A percentile compares a stretch with the other conserved stretches of the same genome.
Evolutionary conservation across 495 filamentous ascomycete species (phyloP).

Genomic region (Viridothelium virens): DNA sequence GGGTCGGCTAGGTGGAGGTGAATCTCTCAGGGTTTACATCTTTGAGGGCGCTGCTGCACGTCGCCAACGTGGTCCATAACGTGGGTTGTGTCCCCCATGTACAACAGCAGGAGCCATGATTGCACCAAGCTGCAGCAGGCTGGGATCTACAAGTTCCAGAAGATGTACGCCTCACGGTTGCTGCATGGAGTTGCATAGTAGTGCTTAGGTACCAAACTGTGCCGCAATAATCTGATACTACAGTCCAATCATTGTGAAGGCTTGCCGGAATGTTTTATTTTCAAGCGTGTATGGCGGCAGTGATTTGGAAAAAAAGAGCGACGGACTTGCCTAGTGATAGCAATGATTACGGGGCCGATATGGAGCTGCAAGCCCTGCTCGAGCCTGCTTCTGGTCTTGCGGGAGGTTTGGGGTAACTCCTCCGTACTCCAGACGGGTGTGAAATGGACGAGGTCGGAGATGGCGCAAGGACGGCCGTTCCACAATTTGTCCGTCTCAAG

Average conservation of each 20-base stretch:
- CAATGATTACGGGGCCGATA: no score
- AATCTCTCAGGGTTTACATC: not conserved
- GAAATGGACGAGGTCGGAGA: not conserved
- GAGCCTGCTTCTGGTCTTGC: conserved; percentile 6
- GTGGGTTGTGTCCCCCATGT: not conserved
- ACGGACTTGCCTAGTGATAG: no score
- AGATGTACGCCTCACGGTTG: not conserved
- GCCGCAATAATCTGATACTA: not conserved
- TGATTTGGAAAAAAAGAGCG: no score
- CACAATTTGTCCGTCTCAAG: not conserved
- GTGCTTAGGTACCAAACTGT: not conserved
- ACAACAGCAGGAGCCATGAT: not conserved
- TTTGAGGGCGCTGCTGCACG: not conserved
- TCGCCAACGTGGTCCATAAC: conserved; percentile 8
- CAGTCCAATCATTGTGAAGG: not conserved
- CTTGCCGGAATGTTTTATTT: no score
- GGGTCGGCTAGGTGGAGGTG: conserved; percentile 1
- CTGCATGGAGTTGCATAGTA: not conserved
- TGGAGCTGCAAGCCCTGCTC: not conserved
- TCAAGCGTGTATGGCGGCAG: no score
- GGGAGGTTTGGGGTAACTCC: not conserved
- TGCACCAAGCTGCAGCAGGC: not conserved
- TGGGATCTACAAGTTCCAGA: conserved; percentile 9
- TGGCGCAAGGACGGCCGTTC: not conserved
- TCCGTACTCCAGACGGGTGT: not conserved